These are phyloP conservation scores for Naumovozyma castellii DNA, from an alignment of 805 yeast genomes.

Conservation along the genomic window DNA sequence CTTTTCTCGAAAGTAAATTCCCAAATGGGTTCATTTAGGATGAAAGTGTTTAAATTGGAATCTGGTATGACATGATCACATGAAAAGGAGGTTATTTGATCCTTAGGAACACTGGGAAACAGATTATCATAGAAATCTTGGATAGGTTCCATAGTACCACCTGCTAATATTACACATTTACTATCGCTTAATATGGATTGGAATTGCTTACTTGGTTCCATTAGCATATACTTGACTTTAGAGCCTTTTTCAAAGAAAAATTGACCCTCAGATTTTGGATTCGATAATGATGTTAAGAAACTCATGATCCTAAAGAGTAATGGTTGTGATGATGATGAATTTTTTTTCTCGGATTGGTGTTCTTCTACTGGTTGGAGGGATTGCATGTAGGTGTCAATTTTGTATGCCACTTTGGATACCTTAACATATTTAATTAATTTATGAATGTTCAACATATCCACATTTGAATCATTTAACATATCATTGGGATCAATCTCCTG, in stretches of 20 bases:
- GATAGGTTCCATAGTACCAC: slow-evolving; percentile 92
- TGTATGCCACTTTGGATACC: slow-evolving; percentile 70
- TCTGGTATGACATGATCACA: slow-evolving; percentile 83
- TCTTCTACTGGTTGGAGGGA: slow-evolving; percentile 2
- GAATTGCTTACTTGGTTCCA: slow-evolving; percentile 72
- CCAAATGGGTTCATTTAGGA: slow-evolving; percentile 36
- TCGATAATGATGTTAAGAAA: slow-evolving; percentile 55
- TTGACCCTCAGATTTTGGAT: slow-evolving; percentile 74
- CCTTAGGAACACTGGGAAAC: slow-evolving; percentile 45
- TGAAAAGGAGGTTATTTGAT: slow-evolving; percentile 43
- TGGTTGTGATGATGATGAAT: slow-evolving; percentile 32
- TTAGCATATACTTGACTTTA: slow-evolving; percentile 53
- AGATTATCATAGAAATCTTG: slow-evolving; percentile 58
- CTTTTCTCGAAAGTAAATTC: slow-evolving; percentile 67
- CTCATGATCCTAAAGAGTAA: slow-evolving; percentile 54
- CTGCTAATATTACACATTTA: slow-evolving; percentile 69
- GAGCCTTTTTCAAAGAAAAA: slow-evolving; percentile 45
- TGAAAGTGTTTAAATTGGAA: slow-evolving; percentile 52
- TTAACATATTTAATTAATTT: slow-evolving; percentile 55
- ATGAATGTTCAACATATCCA: slow-evolving; percentile 63
- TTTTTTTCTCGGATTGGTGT: slow-evolving; percentile 4
- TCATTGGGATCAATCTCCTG: slow-evolving; percentile 40
- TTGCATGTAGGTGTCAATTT: slow-evolving; percentile 59
- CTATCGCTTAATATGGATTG: slow-evolving; percentile 54
- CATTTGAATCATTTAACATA: slow-evolving; percentile 49